Base-by-base conservation (phyloP, 2,329 filamentous ascomycete genomes). In the Corinectria fuckeliana region DNA sequence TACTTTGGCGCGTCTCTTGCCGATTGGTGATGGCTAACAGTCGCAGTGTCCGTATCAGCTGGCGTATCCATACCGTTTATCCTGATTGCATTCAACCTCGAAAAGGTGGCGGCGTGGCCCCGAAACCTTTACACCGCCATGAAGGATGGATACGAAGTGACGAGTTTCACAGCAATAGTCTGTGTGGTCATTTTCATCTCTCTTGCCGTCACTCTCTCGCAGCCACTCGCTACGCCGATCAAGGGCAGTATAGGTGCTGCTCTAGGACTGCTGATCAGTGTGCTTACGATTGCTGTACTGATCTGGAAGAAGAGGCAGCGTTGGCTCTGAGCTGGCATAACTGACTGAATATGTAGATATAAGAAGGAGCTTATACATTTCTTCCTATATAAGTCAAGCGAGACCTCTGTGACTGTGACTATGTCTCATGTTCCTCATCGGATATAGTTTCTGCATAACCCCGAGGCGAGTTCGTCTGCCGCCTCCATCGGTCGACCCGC, bases 51-150 rank as follows among this genome's bases (percentile, higher is more conserved):
- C 26, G 54, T 57, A 21, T 57, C 54, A 4, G 54, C 54, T 9
- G 54, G 54, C 28, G 48, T 57, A 11, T 57, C 54, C 18, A 32
- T 57, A 20, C 54, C 54, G 13, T 57, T 57, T 38, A 38, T 57
- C 20, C 26, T 57, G 13, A 18, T 51, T 18, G 54, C 54, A 13
- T 57, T 57, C 47, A 57, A 51, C 45, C 20, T 44, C n/a, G 54
- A 57, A 26, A 51, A 36, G 18, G 39, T 57, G n/a, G 2, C 16
- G 16, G 34, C 26, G 11, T 51, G 38, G 39, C 32, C 21, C 10
- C 8, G 34, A 21, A 18, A 10, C 3, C n/a, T 28, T 5, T 32
- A 20, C 20, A 11, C 34, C n/a, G 25, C 23, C 14, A 11, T 49
- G 8, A 32, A 34, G 10, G 18, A 49, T 10, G 28, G 14, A 13